These are phyloP conservation scores for Tricladium varicosporioides DNA, from an alignment of 2,329 filamentous ascomycete species.

Conservation along the genomic window DNA sequence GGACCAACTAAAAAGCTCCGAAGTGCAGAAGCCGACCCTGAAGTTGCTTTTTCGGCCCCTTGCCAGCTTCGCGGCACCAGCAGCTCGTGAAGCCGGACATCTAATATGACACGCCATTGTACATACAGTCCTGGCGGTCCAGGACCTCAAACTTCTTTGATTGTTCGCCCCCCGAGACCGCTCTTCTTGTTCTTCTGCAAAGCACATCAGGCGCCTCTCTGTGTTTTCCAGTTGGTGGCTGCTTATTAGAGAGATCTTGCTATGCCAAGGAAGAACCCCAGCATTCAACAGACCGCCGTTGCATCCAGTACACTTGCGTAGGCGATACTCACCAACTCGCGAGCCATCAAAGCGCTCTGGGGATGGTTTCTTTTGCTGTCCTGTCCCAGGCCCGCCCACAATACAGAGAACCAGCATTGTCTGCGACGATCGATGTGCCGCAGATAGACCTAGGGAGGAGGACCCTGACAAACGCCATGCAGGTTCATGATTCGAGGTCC, in stretches of 20 bases:
- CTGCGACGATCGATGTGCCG: not conserved
- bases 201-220: not conserved
- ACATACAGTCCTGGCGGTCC: not conserved
- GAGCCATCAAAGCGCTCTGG: not conserved
- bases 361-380: conserved; percentile 1
- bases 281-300: conserved; percentile 2
- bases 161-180: conserved; percentile 7
- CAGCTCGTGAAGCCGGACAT: not conserved
- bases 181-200: conserved; percentile 1
- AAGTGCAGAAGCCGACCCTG: not conserved
- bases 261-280: not conserved
- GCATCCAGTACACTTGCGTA: too few species aligned
- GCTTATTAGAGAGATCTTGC: not conserved
- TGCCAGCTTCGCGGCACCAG: not conserved
- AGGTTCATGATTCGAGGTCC: not conserved
- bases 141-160: not conserved
- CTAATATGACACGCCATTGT: conserved; percentile 2
- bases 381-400: not conserved
- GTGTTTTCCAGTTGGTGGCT: not conserved
- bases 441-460: not conserved
- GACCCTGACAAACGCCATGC: not conserved
- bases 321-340: too few species aligned
- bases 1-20: not conserved
- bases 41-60: not conserved
- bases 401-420: not conserved